phyloP scores from a whole-genome alignment of 2,329 filamentous ascomycete species.

The Ophiocordyceps australis region DNA sequence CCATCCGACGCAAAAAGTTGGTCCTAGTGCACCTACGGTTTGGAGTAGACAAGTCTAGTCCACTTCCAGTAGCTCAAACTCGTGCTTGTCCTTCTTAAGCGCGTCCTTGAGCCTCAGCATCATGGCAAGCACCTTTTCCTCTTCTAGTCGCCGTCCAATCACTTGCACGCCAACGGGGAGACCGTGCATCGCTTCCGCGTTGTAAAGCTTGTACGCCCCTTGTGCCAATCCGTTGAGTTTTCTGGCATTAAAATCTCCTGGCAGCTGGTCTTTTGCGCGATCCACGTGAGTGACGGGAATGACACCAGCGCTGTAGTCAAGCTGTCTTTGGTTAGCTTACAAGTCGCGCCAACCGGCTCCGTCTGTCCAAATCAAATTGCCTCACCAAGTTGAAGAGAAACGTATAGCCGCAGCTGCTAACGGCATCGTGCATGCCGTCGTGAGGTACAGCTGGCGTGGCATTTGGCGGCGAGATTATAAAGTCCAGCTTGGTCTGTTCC shows the following conservation, averaged over 20 bases:
- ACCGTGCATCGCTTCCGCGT: conserved; percentile 68
- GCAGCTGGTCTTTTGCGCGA: conserved; percentile 44
- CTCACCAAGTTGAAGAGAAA: conserved; percentile 78
- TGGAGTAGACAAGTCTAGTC: too few relatives aligned
- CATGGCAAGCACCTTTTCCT: conserved; percentile 70
- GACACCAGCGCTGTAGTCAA: conserved; percentile 74
- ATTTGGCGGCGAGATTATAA: conserved; percentile 71
- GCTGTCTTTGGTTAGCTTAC: conserved; percentile 19
- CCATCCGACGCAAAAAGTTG: too few relatives aligned
- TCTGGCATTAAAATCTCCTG: conserved; percentile 37
- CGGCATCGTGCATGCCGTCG: conserved; percentile 67
- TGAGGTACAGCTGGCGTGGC: conserved; percentile 81
- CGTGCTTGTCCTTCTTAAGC: conserved; percentile 37
- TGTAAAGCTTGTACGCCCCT: conserved; percentile 75
- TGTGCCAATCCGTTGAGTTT: conserved; percentile 62
- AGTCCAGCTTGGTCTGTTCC: conserved; percentile 54
- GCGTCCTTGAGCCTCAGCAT: conserved; percentile 69
- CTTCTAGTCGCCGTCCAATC: conserved; percentile 61
- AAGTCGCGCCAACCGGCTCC: conserved; percentile 1
- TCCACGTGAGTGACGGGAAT: conserved; percentile 79
- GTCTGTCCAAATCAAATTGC: conserved; percentile 1
- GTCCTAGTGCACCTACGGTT: too few relatives aligned
- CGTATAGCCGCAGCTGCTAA: conserved; percentile 80
- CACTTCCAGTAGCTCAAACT: conserved; percentile 30
- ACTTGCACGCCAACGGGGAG: conserved; percentile 76